A percentile compares a stretch with the other conserved stretches of the same genome.
These are phyloP conservation scores for Ceratobasidium sp. DNA, from an alignment of 1,284 basidiomycete species.

Conservation along the genomic window DNA sequence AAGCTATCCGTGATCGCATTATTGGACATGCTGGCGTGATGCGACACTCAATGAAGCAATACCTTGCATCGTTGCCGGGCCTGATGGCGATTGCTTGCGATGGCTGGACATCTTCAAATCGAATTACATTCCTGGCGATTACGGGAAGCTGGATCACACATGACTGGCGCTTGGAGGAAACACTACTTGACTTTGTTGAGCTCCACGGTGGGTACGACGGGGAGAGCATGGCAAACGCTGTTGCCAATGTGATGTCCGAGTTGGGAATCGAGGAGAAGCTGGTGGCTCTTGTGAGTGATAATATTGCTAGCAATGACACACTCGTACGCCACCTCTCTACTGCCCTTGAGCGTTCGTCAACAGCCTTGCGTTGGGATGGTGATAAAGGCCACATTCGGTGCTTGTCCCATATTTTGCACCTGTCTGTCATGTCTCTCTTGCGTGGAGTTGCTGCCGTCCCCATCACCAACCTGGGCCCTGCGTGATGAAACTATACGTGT, in stretches of 20 bases:
- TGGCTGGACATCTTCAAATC: constrained; percentile 40
- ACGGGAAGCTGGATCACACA: constrained; percentile 33
- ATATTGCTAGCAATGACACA: neutral
- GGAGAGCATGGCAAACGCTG: constrained; percentile 23
- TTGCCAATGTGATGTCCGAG: constrained; percentile 9
- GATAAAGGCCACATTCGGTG: constrained; percentile 21
- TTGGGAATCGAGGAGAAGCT: constrained; percentile 7
- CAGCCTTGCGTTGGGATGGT: neutral
- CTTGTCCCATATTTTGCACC: constrained; percentile 39
- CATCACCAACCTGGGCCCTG: too few species aligned
- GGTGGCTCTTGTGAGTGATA: constrained; percentile 16
- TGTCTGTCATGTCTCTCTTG: constrained; percentile 28
- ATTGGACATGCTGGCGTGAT: neutral
- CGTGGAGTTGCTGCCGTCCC: neutral
- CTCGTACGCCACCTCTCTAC: constrained; percentile 7
- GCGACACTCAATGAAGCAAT: neutral
- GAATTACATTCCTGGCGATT: constrained; percentile 39
- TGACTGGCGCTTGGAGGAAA: constrained; percentile 38
- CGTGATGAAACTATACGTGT: too few species aligned
- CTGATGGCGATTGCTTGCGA: constrained; percentile 42
- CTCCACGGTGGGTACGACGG: constrained; percentile 35
- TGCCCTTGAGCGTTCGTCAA: neutral
- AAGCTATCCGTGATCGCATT: neutral
- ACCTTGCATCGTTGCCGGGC: neutral
- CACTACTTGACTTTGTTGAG: constrained; percentile 43